Evolutionary conservation across 75 land plant genomes (phyloP), one percentile per base, ranked within the genome.

Genomic region (Pinus albicaulis): DNA sequence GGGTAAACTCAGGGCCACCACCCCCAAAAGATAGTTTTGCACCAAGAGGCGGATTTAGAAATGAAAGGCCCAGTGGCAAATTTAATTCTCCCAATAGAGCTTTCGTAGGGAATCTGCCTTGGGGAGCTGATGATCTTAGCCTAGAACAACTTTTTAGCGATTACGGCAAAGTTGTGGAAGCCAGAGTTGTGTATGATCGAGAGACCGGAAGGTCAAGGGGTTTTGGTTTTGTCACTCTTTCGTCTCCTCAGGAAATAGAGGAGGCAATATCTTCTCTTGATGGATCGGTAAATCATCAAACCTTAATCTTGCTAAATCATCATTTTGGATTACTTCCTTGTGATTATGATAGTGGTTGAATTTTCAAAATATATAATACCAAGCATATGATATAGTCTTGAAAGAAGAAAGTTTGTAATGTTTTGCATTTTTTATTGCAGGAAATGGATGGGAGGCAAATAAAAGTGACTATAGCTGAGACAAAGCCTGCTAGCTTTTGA

Each of bases 131-230:
- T 73, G 74, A 90, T 34, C 71, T 53, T n/a, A 86, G 84, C 13
- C 86, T 96, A 15, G 83, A 85, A 72, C 76, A 78, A 19, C 82
- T 96, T 58, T 96, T 96, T 74, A 81, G 88, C 53, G 88, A 85
- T 73, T 83, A 90, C 76, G 99, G 99, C 28, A 83, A 86, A 70
- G 95, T 96, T 58, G 15, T 84, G 75, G 99, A 94, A 48, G 98
- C 93, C 15, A 94, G 76, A 76, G 89, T 96, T 12, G 83, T 96
- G 25, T 91, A 84, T 82, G 99, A 96, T 66, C 81, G 89, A 74
- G 93, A 94, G 20, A 92, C 86, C 60, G 98, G 98, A 6, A 82
- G 92, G 75, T 95, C 98, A 17, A 88, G 98, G 65, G 98, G 98
- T n/a, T 96, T 96, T 80, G 99, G 94, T 4, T 96, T 96, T 84